Base-by-base conservation (phyloP, 495 filamentous ascomycete genomes). In the Collariella sp. region DNA sequence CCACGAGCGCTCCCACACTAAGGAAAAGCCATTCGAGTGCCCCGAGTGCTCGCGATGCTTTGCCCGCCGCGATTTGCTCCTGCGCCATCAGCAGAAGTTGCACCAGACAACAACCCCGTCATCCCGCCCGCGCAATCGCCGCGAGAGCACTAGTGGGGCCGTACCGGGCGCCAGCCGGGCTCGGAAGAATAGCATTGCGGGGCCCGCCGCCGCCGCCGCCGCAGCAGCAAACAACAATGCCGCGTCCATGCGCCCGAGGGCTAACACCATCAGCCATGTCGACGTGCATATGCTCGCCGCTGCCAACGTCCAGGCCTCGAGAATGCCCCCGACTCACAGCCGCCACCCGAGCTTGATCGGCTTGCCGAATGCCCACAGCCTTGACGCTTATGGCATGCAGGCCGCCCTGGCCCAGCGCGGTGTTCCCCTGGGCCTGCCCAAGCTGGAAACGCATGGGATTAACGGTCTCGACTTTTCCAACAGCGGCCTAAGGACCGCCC, bases 11-110 rank as follows among this genome's bases (percentile, higher is more conserved):
- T 97, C 93, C 18, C 93, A 99, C 63, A 99, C 93, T 11, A 99
- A 99, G 67, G 93, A 99, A 68, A 98, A 98, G 75, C 93, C 93
- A 2, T 99, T 99, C 65, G 91, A 96, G 67, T 99, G 93, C 59
- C 91, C 91, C 22, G 90, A 97, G 68, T 99, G 93, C 66, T 78
- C 88, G 19, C 75, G 93, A 65, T 97, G 93, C 76, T 99, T 99
- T 74, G 93, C 93, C 29, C 82, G 93, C 33, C 81, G 93, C 54
- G 93, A 99, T 68, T 70, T 99, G 55, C 80, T 99, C 50, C 75
- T 99, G 53, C 81, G 93, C 24, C 93, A 99, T 71, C 93, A 99
- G 74, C 93, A 99, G 77, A 99, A 99, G 76, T 79, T 99, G 13
- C 93, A 99, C 65, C 88, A 95, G 83, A 94, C 89, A n/a, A 86